Evolutionary conservation across 1,284 basidiomycete genomes (phyloP).

Genomic region (Caloboletus firmus): DNA sequence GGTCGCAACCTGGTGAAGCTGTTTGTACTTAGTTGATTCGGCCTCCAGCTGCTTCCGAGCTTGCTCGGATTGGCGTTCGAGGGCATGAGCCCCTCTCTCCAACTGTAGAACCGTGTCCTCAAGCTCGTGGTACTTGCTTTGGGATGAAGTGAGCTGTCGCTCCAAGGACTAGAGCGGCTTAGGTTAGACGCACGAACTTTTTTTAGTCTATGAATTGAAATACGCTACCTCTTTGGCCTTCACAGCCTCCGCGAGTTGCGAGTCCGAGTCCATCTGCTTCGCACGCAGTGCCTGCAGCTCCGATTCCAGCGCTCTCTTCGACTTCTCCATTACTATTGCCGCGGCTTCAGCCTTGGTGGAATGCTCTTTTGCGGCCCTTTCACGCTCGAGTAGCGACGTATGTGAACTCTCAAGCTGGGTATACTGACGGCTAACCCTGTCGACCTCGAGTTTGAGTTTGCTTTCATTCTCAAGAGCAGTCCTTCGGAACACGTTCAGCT

Average conservation of each 20-base stretch:
- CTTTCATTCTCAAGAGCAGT: constrained; percentile 61
- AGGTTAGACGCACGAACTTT: constrained; percentile 2
- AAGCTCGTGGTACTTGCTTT: constrained; percentile 78
- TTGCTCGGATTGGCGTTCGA: constrained; percentile 71
- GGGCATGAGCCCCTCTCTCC: constrained; percentile 77
- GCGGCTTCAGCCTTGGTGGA: constrained; percentile 53
- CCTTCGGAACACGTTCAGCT: constrained; percentile 59
- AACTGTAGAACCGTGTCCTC: constrained; percentile 86
- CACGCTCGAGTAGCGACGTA: constrained; percentile 60
- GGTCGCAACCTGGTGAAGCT: constrained; percentile 69
- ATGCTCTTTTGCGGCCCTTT: constrained; percentile 52
- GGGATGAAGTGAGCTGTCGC: constrained; percentile 70
- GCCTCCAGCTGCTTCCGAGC: constrained; percentile 67
- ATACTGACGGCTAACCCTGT: constrained; percentile 58
- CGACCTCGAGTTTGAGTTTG: constrained; percentile 68
- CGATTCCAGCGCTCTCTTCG: constrained; percentile 67
- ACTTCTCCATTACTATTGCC: constrained; percentile 67
- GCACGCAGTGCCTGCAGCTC: constrained; percentile 73
- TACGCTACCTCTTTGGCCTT: constrained; percentile 72
- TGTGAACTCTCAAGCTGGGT: constrained; percentile 58
- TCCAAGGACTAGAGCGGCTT: constrained; percentile 48
- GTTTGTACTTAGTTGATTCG: constrained; percentile 67
- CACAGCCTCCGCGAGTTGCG: constrained; percentile 58
- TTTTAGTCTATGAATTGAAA: not conserved
- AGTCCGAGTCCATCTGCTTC: constrained; percentile 73